Evolutionary conservation across 2,329 filamentous ascomycete genomes (phyloP), one percentile per base, ranked within the genome.

Genomic region (Neofusicoccum parvum): DNA sequence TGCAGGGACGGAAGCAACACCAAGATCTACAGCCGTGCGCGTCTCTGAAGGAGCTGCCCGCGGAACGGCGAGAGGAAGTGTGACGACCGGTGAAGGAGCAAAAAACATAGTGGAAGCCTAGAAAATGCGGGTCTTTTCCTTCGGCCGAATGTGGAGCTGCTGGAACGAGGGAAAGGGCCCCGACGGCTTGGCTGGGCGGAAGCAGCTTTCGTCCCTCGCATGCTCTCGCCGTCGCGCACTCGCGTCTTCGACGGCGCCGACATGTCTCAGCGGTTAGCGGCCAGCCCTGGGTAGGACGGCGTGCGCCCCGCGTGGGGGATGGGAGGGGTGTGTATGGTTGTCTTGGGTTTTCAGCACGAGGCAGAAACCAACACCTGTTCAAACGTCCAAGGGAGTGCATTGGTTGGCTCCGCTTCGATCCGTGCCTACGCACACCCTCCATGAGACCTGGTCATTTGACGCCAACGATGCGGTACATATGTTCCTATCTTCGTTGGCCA

Each of bases 381-480:
- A 2, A 23, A 45, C 32, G 37, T 37, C 12, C 12, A 23, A 36
- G 15, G 43, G 45, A 14, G 56, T 27, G 23, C 6, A 2, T 6
- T 60, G 56, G 15, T 60, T 60, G 56, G 56, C 43, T 39, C 43
- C 27, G 32, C 56, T 11, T 48, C 27, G 12, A 48, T 39, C 56
- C 54, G 54, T 46, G 54, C 41, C 54, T 46, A 59, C 54, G 54
- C 41, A 36, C 27, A 14, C 41, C 17, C 36, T 46, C 20, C 39
- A 59, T 59, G 54, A 59, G 27, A 59, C 54, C 23, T 36, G 54
- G 36, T 59, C 54, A 46, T 34, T 59, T 59, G 54, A 58, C 53
- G 39, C 39, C 20, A 15, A 34, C 27, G 15, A 36, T 27, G 27
- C 49, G 14, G 49, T 51, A 15, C 23, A 6, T 12, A 32, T 37